Percentiles rank a stretch among this genome's conserved stretches.
Conservation (phyloP, 2,329 filamentous ascomycete genomes). For the Scleromitrula shiraiana region DNA sequence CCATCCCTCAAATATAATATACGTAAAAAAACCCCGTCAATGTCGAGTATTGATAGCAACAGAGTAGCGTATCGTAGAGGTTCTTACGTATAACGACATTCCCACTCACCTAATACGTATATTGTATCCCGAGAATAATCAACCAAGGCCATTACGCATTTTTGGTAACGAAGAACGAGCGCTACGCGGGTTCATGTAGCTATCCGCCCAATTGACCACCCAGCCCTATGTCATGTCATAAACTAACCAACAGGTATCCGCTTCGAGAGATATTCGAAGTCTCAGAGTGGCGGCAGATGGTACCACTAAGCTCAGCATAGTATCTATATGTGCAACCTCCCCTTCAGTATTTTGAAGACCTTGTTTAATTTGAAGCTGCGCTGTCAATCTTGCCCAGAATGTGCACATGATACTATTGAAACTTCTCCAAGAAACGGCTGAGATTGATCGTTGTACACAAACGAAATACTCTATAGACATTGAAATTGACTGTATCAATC, state of each 20-base stretch:
- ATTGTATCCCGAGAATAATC: too few relatives aligned
- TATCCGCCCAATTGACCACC: neutral
- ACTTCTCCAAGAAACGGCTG: neutral
- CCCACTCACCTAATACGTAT: too few relatives aligned
- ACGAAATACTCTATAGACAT: constrained; percentile 2
- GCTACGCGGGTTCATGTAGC: neutral
- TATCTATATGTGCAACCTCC: neutral
- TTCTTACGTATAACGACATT: too few relatives aligned
- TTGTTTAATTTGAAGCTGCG: neutral
- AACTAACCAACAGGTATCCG: neutral
- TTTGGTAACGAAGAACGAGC: too few relatives aligned
- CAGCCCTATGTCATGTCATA: constrained; percentile 7
- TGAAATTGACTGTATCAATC: neutral
- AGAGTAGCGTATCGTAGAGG: too few relatives aligned
- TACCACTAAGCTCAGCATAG: neutral
- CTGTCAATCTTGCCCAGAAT: neutral
- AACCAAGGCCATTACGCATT: too few relatives aligned
- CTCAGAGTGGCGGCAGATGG: neutral
- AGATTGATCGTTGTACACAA: constrained; percentile 1
- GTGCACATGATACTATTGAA: neutral
- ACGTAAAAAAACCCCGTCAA: too few relatives aligned
- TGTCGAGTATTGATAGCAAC: too few relatives aligned
- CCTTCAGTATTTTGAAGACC: neutral
- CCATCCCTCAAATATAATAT: too few relatives aligned
- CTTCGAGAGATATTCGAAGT: neutral